Evolutionary conservation across 2,329 filamentous ascomycete genomes (phyloP).

Genomic region (Nemania sp.): DNA sequence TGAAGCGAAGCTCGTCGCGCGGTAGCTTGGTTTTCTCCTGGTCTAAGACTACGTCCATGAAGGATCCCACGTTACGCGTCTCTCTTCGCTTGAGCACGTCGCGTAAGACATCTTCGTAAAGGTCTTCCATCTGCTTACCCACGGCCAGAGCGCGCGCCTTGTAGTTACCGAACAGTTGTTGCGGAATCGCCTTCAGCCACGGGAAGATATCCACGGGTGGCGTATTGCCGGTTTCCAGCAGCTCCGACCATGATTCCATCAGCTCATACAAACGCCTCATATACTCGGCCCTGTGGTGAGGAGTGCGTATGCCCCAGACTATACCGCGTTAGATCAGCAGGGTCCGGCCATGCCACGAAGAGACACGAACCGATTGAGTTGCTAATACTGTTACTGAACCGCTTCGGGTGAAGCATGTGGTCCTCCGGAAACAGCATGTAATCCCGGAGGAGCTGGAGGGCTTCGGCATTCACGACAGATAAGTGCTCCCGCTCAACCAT

Average conservation of each 20-base stretch:
- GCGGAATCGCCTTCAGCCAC: slow-evolving; percentile 57
- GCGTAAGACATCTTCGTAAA: slow-evolving; percentile 58
- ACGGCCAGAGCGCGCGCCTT: slow-evolving; percentile 52
- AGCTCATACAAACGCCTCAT: slow-evolving; percentile 36
- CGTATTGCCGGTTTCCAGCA: slow-evolving; percentile 61
- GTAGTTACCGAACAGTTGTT: slow-evolving; percentile 56
- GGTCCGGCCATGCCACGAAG: no score
- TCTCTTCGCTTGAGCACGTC: slow-evolving; percentile 41
- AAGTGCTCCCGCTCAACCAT: slow-evolving; percentile 57
- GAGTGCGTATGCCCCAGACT: slow-evolving; percentile 54
- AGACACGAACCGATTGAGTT: slow-evolving; percentile 52
- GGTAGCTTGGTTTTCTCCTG: slow-evolving; percentile 48
- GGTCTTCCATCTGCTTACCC: slow-evolving; percentile 55
- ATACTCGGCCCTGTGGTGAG: slow-evolving; percentile 11
- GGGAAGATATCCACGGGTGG: slow-evolving; percentile 63
- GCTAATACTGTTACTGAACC: slow-evolving; percentile 63
- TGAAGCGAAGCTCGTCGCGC: slow-evolving; percentile 54
- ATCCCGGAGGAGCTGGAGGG: slow-evolving; percentile 60
- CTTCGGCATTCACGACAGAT: slow-evolving; percentile 60
- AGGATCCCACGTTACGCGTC: slow-evolving; percentile 25
- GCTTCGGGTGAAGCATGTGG: slow-evolving; percentile 61
- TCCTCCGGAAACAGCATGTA: slow-evolving; percentile 55
- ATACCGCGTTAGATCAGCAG: slow-evolving; percentile 6
- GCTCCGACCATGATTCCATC: slow-evolving; percentile 53
- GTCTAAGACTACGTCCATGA: slow-evolving; percentile 36